Percentiles rank a stretch among this genome's conserved stretches.
phyloP scores from a whole-genome alignment of 768 basidiomycete genomes.

The Phylloporus rhodoxanthus region DNA sequence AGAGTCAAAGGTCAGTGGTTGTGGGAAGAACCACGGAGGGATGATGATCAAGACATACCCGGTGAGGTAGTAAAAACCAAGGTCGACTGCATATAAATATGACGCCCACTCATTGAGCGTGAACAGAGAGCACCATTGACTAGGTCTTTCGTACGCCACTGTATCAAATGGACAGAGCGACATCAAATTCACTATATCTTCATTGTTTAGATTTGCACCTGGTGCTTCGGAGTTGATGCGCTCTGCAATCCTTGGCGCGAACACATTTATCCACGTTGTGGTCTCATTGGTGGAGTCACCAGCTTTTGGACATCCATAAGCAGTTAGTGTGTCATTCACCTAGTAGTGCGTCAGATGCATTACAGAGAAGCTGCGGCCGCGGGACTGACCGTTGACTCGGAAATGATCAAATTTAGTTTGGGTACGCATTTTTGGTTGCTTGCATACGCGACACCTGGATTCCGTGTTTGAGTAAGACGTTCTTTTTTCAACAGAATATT shows the following conservation, averaged over 20 bases:
- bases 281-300: conserved; percentile 40
- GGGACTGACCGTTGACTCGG: conserved; percentile 42
- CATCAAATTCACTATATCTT: conserved; percentile 56
- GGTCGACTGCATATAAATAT: conserved; percentile 62
- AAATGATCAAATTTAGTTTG: conserved; percentile 11
- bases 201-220: conserved; percentile 50
- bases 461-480: neutral
- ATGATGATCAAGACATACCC: conserved; percentile 38
- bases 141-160: conserved; percentile 40
- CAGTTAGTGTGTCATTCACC: conserved; percentile 60
- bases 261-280: conserved; percentile 45
- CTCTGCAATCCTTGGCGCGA: conserved; percentile 45
- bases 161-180: conserved; percentile 74
- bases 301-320: conserved; percentile 55
- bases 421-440: conserved; percentile 36
- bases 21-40: neutral
- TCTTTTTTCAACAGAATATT: neutral
- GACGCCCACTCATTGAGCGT: conserved; percentile 48
- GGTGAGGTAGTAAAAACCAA: conserved; percentile 70
- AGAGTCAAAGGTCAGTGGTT: neutral
- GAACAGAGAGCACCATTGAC: conserved; percentile 69
- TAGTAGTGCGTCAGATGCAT: conserved; percentile 11
- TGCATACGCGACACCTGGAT: conserved; percentile 41
- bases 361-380: neutral
- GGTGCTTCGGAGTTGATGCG: conserved; percentile 57